Evolutionary conservation across 2,329 filamentous ascomycete genomes (phyloP), one percentile per base, ranked within the genome.

Genomic region (Botrytis pseudocinerea): DNA sequence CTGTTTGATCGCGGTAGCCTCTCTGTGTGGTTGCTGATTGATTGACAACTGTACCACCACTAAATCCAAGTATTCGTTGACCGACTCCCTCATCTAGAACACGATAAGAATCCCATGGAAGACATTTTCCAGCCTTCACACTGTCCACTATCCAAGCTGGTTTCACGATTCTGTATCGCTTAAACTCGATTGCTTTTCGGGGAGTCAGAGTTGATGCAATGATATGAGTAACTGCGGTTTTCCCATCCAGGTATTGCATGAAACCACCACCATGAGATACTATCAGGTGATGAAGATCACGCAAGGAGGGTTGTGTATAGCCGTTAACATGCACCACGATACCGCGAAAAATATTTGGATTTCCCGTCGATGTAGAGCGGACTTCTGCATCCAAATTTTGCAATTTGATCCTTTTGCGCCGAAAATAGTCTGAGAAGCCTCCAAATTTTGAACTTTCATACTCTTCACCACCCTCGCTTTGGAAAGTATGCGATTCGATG

Each of bases 121-220:
- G 85, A 62, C 98, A 83, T 78, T 89, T 92, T 9, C 94, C 94
- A 10, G 93, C 93, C 73, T 89, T 86, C 63, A 98, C 89, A 75
- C 95, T 98, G 78, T 99, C 95, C 22, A 94, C 91, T 4, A 99
- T 89, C 96, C 96, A 99, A 32, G 93, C 91, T 0, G 96, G 96
- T 82, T 96, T 97, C 69, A 98, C 96, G 54, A 99, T 93, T 63
- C 95, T 90, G 82, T 98, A 98, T 76, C 89, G 90, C 71, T 86
- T 88, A 80, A 97, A 98, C 76, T 99, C 96, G 71, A 95, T 89
- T 42, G 90, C 90, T 82, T 99, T 99, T 84, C 98, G 98, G 0
- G 94, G 95, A 0, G 96, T 96, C 35, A 99, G 85, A 70, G 89
- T 92, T 70, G 94, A 95, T 5, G 95, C 95, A 78, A 99, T 94